Base-by-base conservation (phyloP, 2,329 filamentous ascomycete species). In the Fusarium coffeatum region DNA sequence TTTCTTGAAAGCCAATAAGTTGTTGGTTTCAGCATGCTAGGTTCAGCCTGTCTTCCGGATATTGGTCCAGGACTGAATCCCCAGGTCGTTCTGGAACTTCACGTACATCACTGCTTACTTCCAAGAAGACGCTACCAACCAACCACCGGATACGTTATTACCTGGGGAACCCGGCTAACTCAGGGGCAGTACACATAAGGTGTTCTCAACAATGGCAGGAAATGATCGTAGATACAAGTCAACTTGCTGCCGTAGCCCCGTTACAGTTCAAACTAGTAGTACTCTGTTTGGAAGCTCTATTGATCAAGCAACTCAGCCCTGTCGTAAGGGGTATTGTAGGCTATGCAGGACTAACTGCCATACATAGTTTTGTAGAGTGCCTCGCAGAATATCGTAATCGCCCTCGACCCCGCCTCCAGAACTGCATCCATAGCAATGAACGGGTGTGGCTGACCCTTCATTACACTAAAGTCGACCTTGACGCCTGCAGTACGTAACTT, bases 371-470 rank as follows among this genome's bases (percentile, higher is more conserved):
- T 55, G 1, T 66, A 55, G 9, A 66, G 13, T 27, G 61, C 43
- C 8, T 66, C 47, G 1, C 61, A 66, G 13, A 66, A 66, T 2
- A 66, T 6, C 0, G 55, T 37, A 2, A 66, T 66, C 0, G 61
- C 61, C 22, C 22, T 55, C 3, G 63, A 55, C 1, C 63, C 63
- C 28, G 61, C 61, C 12, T 66, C 55, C 1, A 66, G 27, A 2
- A 60, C 63, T 0, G 61, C 61, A 30, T 60, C 61, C 61, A 66
- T 66, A 5, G 63, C 61, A n/a, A 66, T 66, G 0, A 66, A 66
- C 0, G 61, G 61, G n/a, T 66, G 63, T 5, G 63, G 63, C 1
- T 66, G 63, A 1, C 63, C 48, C 4, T 60, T 55, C 48, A 66
- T 66, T 2, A 49, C 34, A 20, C 65, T 66, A 4, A 62, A 15